phyloP scores from a whole-genome alignment of 2,329 filamentous ascomycete genomes.

The Talaromyces sp. region DNA sequence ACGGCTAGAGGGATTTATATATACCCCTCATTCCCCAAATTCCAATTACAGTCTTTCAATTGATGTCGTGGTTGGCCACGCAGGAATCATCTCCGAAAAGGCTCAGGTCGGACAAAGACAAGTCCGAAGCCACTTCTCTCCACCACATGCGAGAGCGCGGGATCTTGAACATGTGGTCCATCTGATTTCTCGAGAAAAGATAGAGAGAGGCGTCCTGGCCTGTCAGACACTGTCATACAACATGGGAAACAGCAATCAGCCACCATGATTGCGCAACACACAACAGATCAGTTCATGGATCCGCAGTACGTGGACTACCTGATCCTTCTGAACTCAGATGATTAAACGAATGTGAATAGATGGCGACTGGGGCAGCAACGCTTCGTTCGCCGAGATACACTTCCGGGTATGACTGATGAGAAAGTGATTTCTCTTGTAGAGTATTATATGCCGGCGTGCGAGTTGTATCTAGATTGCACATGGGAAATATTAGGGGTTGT shows the following conservation, averaged over 20 bases:
- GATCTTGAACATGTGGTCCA: not conserved
- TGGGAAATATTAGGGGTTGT: no score
- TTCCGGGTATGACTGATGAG: slow-evolving; percentile 18
- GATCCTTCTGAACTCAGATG: not conserved
- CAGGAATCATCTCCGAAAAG: not conserved
- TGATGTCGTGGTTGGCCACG: not conserved
- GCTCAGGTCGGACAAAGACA: not conserved
- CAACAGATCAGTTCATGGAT: slow-evolving; percentile 5
- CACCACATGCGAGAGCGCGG: not conserved
- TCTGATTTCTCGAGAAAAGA: not conserved
- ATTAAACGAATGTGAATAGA: not conserved
- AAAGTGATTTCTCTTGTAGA: slow-evolving; percentile 20
- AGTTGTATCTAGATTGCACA: slow-evolving; percentile 20
- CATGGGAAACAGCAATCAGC: not conserved
- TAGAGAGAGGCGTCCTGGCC: not conserved
- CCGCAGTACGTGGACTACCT: not conserved
- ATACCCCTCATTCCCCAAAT: not conserved
- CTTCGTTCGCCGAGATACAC: not conserved
- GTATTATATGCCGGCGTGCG: slow-evolving; percentile 22
- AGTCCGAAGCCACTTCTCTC: not conserved
- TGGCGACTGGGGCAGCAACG: not conserved
- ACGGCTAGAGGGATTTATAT: not conserved
- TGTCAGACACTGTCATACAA: not conserved
- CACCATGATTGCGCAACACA: not conserved
- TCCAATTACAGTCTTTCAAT: not conserved